A percentile compares a stretch with the other conserved stretches of the same genome.
Evolutionary conservation across 768 basidiomycete genomes (phyloP).

Genomic region (Amyloporia xantha): DNA sequence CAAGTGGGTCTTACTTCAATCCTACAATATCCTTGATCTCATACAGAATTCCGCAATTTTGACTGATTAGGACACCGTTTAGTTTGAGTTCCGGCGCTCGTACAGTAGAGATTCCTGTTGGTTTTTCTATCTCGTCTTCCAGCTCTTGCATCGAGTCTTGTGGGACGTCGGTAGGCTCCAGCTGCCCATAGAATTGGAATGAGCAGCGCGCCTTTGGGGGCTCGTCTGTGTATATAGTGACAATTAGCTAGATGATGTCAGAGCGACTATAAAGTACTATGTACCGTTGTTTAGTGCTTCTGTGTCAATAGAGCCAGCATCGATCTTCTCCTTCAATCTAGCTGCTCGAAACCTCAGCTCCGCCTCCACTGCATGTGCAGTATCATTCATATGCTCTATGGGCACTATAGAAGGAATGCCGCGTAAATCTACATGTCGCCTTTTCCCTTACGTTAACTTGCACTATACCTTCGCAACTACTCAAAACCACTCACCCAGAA

Average conservation of each 20-base stretch:
- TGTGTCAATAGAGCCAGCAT: conserved; percentile 11
- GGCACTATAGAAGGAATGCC: too few species aligned
- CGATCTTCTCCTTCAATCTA: too few species aligned
- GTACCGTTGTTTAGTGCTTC: conserved; percentile 1
- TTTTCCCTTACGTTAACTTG: too few species aligned
- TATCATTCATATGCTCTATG: too few species aligned
- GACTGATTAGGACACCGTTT: conserved; percentile 66
- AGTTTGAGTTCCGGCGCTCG: conserved; percentile 49
- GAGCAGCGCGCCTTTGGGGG: conserved; percentile 48
- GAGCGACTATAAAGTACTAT: not conserved
- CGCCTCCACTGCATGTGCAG: too few species aligned
- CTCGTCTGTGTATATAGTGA: conserved; percentile 32
- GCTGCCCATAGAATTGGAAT: conserved; percentile 60
- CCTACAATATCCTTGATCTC: too few species aligned
- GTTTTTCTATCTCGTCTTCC: conserved; percentile 67
- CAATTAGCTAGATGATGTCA: not conserved
- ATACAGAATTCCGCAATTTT: too few species aligned
- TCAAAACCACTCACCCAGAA: too few species aligned
- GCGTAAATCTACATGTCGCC: too few species aligned
- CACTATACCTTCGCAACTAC: too few species aligned
- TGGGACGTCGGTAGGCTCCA: conserved; percentile 49
- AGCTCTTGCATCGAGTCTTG: conserved; percentile 55
- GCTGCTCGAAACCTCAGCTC: too few species aligned
- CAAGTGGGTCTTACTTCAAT: too few species aligned
- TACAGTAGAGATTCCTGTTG: conserved; percentile 63